A percentile compares a stretch with the other conserved stretches of the same genome.
These are phyloP conservation scores for Torulaspora indica DNA, from an alignment of 805 yeast species.

Conservation along the genomic window DNA sequence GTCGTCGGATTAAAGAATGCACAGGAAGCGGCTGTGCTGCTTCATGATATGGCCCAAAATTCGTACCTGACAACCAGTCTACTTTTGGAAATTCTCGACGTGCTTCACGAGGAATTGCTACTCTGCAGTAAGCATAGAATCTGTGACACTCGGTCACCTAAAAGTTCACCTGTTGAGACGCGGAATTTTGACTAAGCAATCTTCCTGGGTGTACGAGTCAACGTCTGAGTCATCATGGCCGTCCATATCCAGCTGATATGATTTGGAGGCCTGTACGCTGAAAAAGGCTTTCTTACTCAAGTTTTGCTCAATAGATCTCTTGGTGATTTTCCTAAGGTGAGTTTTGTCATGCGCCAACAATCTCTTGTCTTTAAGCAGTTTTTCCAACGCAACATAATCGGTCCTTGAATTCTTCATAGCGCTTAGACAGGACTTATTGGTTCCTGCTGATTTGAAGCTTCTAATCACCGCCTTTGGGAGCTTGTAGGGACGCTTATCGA, in stretches of 20 bases:
- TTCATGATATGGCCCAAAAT: slow-evolving; percentile 70
- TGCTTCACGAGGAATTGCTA: slow-evolving; percentile 40
- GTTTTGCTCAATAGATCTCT: slow-evolving; percentile 13
- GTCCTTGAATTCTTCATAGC: slow-evolving; percentile 10
- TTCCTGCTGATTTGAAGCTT: slow-evolving; percentile 16
- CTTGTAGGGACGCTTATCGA: slow-evolving; percentile 23
- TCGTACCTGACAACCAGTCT: slow-evolving; percentile 64
- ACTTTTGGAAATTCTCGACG: slow-evolving; percentile 55
- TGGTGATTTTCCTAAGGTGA: slow-evolving; percentile 11
- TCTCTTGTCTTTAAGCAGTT: slow-evolving; percentile 18
- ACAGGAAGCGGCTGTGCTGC: slow-evolving; percentile 51
- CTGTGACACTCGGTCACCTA: background rate
- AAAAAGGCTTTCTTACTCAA: slow-evolving; percentile 22
- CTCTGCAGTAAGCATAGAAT: background rate
- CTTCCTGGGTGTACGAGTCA: slow-evolving; percentile 14
- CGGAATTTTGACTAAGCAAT: slow-evolving; percentile 19
- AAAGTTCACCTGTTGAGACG: slow-evolving; percentile 3
- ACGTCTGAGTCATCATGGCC: slow-evolving; percentile 1
- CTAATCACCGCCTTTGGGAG: slow-evolving; percentile 25
- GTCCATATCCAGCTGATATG: background rate
- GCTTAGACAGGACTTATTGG: slow-evolving; percentile 8
- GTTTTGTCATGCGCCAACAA: slow-evolving; percentile 18
- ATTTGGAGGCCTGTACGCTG: slow-evolving; percentile 16
- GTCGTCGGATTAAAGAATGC: slow-evolving; percentile 69
- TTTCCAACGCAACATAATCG: slow-evolving; percentile 18